Conservation (phyloP, 495 filamentous ascomycete genomes). For the Aspergillus ellipticus region DNA sequence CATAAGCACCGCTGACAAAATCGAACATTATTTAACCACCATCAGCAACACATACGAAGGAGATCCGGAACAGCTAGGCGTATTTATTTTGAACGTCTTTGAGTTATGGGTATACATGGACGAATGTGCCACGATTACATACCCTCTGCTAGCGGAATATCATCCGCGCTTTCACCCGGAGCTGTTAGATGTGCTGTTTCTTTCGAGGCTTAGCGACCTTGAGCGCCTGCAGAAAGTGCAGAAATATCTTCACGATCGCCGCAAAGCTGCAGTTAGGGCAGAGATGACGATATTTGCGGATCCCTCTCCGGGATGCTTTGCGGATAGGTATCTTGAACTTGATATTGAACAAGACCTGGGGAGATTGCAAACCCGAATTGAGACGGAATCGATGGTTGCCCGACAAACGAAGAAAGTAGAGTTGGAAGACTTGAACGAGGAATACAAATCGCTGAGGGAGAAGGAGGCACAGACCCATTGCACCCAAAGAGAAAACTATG, state of each 20-base stretch:
- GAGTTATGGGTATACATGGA: slow-evolving; percentile 61
- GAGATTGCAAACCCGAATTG: slow-evolving; percentile 29
- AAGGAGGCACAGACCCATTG: slow-evolving; percentile 31
- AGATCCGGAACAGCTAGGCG: slow-evolving; percentile 46
- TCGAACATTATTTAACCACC: slow-evolving; percentile 31
- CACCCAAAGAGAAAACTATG: slow-evolving; percentile 12
- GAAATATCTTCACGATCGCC: slow-evolving; percentile 38
- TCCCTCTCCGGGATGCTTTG: slow-evolving; percentile 37
- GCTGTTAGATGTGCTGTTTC: slow-evolving; percentile 49
- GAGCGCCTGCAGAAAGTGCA: slow-evolving; percentile 46
- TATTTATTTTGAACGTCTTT: slow-evolving; percentile 54
- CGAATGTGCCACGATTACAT: slow-evolving; percentile 34
- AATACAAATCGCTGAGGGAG: slow-evolving; percentile 40
- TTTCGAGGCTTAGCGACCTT: slow-evolving; percentile 41
- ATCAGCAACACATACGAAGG: slow-evolving; percentile 38
- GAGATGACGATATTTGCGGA: slow-evolving; percentile 42
- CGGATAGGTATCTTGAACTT: slow-evolving; percentile 40
- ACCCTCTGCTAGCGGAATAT: slow-evolving; percentile 49
- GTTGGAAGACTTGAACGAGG: slow-evolving; percentile 26
- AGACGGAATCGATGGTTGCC: slow-evolving; percentile 15
- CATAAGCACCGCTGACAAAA: slow-evolving; percentile 26
- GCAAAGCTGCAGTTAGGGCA: slow-evolving; percentile 1
- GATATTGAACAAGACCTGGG: slow-evolving; percentile 19
- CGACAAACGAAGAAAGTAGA: slow-evolving; percentile 36
- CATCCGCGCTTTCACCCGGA: slow-evolving; percentile 46